Evolutionary conservation across 768 basidiomycete genomes (phyloP), one percentile per base, ranked within the genome.

Genomic region (Amanita thiersii): DNA sequence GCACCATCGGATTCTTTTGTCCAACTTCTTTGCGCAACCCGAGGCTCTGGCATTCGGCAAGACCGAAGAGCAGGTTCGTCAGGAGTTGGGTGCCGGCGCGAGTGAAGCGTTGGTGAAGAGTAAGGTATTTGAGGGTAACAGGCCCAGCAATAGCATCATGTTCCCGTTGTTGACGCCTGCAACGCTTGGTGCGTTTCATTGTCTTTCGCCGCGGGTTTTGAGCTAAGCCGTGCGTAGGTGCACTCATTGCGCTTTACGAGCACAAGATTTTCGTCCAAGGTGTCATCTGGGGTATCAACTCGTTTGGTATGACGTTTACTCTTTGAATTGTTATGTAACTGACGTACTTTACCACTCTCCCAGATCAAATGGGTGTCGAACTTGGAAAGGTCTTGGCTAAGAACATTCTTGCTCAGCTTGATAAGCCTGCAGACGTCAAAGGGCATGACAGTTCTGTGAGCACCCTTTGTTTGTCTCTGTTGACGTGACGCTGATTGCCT

Each of bases 231-330:
- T 3, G 10, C 36, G 19, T 48, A 73, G 72, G 79, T 31, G 82
- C 91, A 2, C 68, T 96, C 41, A 86, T 96, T 56, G 89, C 86
- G 11, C 56, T 96, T 49, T 96, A 94, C 58, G 92, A 98, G 64
- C 96, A 99, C 73, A 99, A 99, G 73, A 96, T 99, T 58, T 97
- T 97, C 63, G 86, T 87, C 0, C 96, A 98, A 60, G 96, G 96
- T 57, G 84, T 87, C 33, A 72, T 98, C 45, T 98, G 92, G 93
- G 93, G 93, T 18, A 94, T 99, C 72, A 98, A 99, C 72, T 92
- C 90, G 2, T 98, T 90, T 59, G 93, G 89, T 89, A 40, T 24
- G 75, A 60, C n/a, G 4, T n/a, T 33, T 5, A n/a, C n/a, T n/a
- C 31, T 21, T 23, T 24, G 40, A 1, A 2, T 9, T 2, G 17